Conservation (phyloP, 2,329 filamentous ascomycete species). For the Aspergillus carbonarius region DNA sequence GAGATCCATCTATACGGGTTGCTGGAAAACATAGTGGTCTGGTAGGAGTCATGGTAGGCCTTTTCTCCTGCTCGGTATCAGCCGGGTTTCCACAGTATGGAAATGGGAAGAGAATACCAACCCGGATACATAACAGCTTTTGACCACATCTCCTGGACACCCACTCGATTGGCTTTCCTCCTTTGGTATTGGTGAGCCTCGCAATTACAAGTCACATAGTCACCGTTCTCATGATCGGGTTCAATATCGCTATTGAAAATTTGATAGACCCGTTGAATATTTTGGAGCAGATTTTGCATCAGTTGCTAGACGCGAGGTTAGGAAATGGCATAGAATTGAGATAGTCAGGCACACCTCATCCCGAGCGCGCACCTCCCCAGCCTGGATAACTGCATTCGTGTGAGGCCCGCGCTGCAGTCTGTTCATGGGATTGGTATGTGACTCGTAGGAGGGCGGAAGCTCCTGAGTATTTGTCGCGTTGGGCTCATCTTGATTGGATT, state of each 20-base stretch:
- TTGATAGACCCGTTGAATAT: not conserved
- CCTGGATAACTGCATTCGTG: not conserved
- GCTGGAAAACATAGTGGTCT: not conserved
- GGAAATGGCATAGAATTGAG: not conserved
- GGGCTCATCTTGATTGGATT: too few species aligned
- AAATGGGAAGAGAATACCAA: not conserved
- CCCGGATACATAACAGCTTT: conserved; percentile 8
- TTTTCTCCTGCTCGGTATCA: not conserved
- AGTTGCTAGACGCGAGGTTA: not conserved
- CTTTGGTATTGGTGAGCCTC: not conserved
- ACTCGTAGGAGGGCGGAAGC: not conserved
- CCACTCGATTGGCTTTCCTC: not conserved
- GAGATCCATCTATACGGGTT: not conserved
- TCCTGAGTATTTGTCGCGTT: not conserved
- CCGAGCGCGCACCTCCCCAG: not conserved
- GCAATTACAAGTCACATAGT: not conserved
- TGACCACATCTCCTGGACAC: conserved; percentile 5
- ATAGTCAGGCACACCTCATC: conserved; percentile 3
- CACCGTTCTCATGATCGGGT: conserved; percentile 1
- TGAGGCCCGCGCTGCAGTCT: not conserved
- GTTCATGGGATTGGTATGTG: too few species aligned
- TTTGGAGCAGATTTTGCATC: conserved; percentile 1
- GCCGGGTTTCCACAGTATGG: not conserved
- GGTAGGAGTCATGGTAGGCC: conserved; percentile 1
- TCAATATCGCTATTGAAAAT: conserved; percentile 9